Evolutionary conservation across 306 rosid species (phyloP).

Genomic region (Arachis stenosperma): DNA sequence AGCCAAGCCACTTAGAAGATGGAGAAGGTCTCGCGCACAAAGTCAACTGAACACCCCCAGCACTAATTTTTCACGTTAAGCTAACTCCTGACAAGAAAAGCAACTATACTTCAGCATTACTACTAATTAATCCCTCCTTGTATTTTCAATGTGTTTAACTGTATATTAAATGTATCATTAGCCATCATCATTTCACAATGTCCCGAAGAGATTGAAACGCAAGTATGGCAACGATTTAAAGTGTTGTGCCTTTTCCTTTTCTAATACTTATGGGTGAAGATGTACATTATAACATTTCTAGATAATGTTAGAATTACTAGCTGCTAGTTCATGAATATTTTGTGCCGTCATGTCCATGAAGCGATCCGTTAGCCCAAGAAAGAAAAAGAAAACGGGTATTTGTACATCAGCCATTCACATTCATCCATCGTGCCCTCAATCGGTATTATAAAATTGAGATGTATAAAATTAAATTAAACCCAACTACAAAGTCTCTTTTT

Average conservation of each 20-base stretch:
- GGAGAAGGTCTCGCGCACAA: conserved; percentile 46
- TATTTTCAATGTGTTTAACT: conserved; percentile 21
- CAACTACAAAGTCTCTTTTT: too few species aligned
- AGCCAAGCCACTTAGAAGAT: conserved; percentile 46
- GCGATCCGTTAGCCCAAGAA: conserved; percentile 18
- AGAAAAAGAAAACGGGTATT: neutral
- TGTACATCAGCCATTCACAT: neutral
- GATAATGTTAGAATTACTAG: conserved; percentile 25
- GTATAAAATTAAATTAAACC: too few species aligned
- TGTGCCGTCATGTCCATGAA: conserved; percentile 19
- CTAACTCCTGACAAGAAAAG: conserved; percentile 35
- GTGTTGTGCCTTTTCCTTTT: conserved; percentile 17
- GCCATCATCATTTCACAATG: conserved; percentile 1
- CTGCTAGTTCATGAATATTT: conserved; percentile 4
- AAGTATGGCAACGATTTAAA: conserved; percentile 13
- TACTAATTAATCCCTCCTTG: conserved; percentile 15
- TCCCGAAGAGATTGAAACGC: conserved; percentile 32
- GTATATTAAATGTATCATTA: conserved; percentile 32
- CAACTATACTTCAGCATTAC: conserved; percentile 4
- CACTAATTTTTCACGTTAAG: neutral
- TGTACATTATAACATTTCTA: conserved; percentile 39
- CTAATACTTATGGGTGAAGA: conserved; percentile 8
- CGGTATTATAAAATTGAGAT: too few species aligned
- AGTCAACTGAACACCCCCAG: neutral
- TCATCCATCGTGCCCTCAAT: too few species aligned